Conservation (phyloP, 176 grass and related monocot genomes). For the Aegilops tauschii region DNA sequence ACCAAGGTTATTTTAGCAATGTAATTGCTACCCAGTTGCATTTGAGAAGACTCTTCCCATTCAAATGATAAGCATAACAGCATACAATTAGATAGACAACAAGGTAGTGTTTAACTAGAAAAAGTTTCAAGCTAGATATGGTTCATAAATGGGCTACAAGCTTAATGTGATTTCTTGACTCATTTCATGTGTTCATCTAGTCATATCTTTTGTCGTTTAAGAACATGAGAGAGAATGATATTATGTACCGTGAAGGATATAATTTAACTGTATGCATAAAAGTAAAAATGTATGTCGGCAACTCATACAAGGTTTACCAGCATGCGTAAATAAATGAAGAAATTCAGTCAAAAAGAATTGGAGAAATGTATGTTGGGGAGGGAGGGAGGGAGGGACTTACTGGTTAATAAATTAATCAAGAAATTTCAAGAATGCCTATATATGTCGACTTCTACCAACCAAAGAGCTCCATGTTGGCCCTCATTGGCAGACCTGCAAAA, state of each 20-base stretch:
- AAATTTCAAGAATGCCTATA: neutral
- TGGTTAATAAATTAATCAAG: slow-evolving; percentile 23
- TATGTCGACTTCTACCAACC: slow-evolving; percentile 28
- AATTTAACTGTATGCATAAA: neutral
- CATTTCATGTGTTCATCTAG: neutral
- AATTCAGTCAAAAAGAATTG: too few relatives aligned
- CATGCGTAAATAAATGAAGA: too few relatives aligned
- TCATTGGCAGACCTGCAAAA: slow-evolving; percentile 38
- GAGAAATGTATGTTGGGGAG: neutral
- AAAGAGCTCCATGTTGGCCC: slow-evolving; percentile 16
- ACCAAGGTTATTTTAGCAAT: neutral
- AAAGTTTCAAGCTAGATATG: neutral
- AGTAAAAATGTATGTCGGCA: neutral
- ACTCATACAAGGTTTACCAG: neutral
- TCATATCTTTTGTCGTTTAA: neutral
- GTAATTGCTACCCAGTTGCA: neutral
- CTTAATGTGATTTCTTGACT: neutral
- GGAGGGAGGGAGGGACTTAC: slow-evolving; percentile 17
- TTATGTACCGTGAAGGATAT: neutral
- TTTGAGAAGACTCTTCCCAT: neutral
- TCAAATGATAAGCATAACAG: neutral
- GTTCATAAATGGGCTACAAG: neutral
- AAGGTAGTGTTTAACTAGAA: neutral
- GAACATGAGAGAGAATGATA: neutral
- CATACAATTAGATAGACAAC: neutral